Conservation (phyloP, 2,329 filamentous ascomycete species). For the Tolypocladium cylindrosporum region DNA sequence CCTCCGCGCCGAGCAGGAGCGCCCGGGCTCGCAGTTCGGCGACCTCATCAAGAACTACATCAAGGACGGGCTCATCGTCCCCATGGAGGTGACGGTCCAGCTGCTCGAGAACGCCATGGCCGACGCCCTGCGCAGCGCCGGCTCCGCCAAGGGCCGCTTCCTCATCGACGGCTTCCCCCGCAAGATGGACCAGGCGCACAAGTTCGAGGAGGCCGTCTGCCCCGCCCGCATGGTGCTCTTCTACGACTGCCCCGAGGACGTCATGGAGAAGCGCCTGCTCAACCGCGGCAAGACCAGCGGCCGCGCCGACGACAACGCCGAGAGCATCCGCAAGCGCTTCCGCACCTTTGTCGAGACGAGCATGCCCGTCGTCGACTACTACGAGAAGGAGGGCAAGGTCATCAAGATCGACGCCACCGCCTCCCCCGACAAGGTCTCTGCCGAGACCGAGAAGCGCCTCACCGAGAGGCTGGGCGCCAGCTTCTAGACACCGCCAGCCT, state of each 20-base stretch:
- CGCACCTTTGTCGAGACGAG: conserved; percentile 88
- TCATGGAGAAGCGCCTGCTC: conserved; percentile 75
- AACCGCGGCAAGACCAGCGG: conserved; percentile 91
- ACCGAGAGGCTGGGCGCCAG: conserved; percentile 34
- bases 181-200: conserved; percentile 92
- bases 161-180: conserved; percentile 77
- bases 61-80: conserved; percentile 88
- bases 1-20: conserved; percentile 84
- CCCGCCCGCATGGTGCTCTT: conserved; percentile 80
- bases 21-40: conserved; percentile 78
- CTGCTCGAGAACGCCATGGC: conserved; percentile 91
- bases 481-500: conserved; percentile 10
- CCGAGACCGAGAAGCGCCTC: conserved; percentile 40
- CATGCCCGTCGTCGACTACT: conserved; percentile 93
- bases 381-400: conserved; percentile 65
- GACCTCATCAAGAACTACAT: conserved; percentile 90
- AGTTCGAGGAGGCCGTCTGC: conserved; percentile 86
- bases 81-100: conserved; percentile 96
- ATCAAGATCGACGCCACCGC: conserved; percentile 69
- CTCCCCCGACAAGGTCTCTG: conserved; percentile 51
- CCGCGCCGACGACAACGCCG: conserved; percentile 84
- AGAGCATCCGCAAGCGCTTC: conserved; percentile 95
- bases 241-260: conserved; percentile 83
- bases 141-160: conserved; percentile 56
- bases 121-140: conserved; percentile 46